These are phyloP conservation scores for Acacia confusa DNA, from an alignment of 306 rosid genomes.

Conservation along the genomic window DNA sequence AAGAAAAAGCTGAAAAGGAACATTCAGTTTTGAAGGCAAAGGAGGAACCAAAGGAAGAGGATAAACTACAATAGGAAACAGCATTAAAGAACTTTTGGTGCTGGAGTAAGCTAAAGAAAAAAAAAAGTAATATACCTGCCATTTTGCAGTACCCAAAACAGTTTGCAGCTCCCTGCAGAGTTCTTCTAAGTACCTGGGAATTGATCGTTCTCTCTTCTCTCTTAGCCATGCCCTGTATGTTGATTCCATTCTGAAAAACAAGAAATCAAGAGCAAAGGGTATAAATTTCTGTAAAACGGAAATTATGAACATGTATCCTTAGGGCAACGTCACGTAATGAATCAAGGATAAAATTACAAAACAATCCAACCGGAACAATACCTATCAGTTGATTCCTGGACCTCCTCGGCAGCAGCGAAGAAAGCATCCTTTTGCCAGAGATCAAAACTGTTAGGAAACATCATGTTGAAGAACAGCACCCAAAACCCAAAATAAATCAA, in stretches of 20 bases:
- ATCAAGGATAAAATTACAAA: background rate
- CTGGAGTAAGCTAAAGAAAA: background rate
- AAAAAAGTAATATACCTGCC: slow-evolving; percentile 11
- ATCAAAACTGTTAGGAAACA: background rate
- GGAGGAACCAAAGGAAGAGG: background rate
- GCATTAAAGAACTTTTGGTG: background rate
- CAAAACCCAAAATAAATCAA: background rate
- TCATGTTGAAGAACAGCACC: slow-evolving; percentile 2
- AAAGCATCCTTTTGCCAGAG: slow-evolving; percentile 18
- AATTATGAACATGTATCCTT: background rate
- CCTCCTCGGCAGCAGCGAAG: slow-evolving; percentile 42
- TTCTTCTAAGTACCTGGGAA: background rate
- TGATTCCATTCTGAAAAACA: background rate
- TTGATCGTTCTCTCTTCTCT: background rate
- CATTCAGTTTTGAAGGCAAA: slow-evolving; percentile 16
- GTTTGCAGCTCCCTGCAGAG: slow-evolving; percentile 3
- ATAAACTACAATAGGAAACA: background rate
- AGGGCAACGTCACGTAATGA: background rate
- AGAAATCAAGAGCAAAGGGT: background rate
- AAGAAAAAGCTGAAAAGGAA: background rate
- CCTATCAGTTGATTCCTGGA: slow-evolving; percentile 77
- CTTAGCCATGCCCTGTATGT: background rate
- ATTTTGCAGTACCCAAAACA: slow-evolving; percentile 11
- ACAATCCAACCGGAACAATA: slow-evolving; percentile 24
- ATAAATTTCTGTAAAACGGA: background rate